Evolutionary conservation across 2,329 filamentous ascomycete species (phyloP), one percentile per base, ranked within the genome.

Genomic region (Talaromyces verruculosus): DNA sequence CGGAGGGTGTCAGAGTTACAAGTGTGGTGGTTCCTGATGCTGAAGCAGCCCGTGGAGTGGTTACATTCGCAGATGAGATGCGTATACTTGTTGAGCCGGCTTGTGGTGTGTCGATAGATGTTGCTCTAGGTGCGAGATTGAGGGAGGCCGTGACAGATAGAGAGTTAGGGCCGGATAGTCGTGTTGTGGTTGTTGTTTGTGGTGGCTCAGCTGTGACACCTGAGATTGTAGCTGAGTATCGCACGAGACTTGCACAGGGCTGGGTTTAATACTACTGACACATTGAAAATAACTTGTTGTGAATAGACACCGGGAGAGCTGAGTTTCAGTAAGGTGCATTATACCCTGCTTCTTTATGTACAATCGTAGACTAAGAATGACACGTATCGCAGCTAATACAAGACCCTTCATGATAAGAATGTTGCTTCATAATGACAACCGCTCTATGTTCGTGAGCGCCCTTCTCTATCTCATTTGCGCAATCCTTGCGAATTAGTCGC

Each of bases 31-130:
- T 92, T 1, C 84, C 82, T 1, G 91, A 95, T 72, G 87, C 87
- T 1, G 90, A 94, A 73, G 92, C 93, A 0, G 91, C 91, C 28
- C 85, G 87, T 78, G 92, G 88, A 5, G 90, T 89, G 64, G 86
- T 89, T 73, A 82, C 85, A 10, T 88, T 97, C 69, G 88, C 91
- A 7, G 90, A 97, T 71, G 91, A 96, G 68, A 88, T 91, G 70
- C 82, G 89, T 39, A 80, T 93, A 68, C 80, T 96, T 68, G 91
- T 96, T 5, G 93, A 97, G 80, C 81, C 89, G 37, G 87, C 92
- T 0, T 96, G 93, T 75, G 92, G 93, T 0, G 92, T 93, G 4
- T 89, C 88, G 60, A 78, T 96, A 19, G 90, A 77, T 59, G 68
- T 74, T 67, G 76, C 69, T 7, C 39, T 71, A n/a, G 68, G 67